Conservation (phyloP, 305 asterid species). For the Euphrasia arctica region DNA sequence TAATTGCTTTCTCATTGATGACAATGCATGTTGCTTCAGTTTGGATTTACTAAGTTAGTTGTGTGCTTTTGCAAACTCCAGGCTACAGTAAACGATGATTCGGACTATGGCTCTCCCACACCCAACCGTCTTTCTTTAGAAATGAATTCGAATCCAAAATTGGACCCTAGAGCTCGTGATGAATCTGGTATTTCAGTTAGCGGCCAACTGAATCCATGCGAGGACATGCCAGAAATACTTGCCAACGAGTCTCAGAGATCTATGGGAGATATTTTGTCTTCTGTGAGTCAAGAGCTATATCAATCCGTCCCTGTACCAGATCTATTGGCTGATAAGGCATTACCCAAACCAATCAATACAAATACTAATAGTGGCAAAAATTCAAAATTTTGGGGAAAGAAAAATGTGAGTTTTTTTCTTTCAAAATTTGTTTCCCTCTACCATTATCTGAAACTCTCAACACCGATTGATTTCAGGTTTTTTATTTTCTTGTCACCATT, state of each 20-base stretch:
- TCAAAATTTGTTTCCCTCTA: neutral
- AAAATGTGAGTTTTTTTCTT: slow-evolving; percentile 55
- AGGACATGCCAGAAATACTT: slow-evolving; percentile 40
- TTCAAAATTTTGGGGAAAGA: slow-evolving; percentile 85
- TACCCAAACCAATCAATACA: slow-evolving; percentile 45
- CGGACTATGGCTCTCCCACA: slow-evolving; percentile 57
- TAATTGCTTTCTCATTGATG: too few relatives aligned
- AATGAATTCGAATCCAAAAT: slow-evolving; percentile 36
- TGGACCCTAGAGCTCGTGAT: slow-evolving; percentile 41
- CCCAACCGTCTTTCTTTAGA: slow-evolving; percentile 30
- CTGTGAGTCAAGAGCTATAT: slow-evolving; percentile 69
- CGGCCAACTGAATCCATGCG: slow-evolving; percentile 50
- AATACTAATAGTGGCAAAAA: slow-evolving; percentile 47
- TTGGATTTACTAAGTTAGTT: slow-evolving; percentile 21
- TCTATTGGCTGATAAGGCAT: slow-evolving; percentile 48
- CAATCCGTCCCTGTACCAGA: slow-evolving; percentile 60
- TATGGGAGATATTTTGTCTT: slow-evolving; percentile 74
- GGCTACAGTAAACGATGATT: slow-evolving; percentile 68
- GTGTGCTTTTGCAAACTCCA: slow-evolving; percentile 35
- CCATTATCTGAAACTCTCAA: neutral
- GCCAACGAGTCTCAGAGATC: slow-evolving; percentile 74
- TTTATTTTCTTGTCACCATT: too few relatives aligned
- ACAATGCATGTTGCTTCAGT: neutral
- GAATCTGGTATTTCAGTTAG: slow-evolving; percentile 45
- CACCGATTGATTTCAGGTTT: neutral